Evolutionary conservation across 106 monocot genomes (phyloP).

Genomic region (Ottelia alismoides): DNA sequence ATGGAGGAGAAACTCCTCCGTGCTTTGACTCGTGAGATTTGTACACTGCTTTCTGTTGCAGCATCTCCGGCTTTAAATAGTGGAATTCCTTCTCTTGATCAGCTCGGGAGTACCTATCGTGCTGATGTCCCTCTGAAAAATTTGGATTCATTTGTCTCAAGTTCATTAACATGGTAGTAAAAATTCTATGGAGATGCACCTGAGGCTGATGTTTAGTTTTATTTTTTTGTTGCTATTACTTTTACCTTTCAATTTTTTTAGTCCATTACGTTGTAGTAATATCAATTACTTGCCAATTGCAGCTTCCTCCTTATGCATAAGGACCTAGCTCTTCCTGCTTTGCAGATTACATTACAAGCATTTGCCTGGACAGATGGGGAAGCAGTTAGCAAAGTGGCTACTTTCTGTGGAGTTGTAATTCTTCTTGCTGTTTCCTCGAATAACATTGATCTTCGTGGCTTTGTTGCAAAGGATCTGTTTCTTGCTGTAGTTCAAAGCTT

Average conservation of each 20-base stretch:
- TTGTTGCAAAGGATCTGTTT: conserved; percentile 86
- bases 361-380: conserved; percentile 90
- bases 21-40: conserved; percentile 81
- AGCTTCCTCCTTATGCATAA: conserved; percentile 69
- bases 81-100: conserved; percentile 71
- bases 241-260: too few relatives aligned
- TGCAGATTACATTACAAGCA: conserved; percentile 52
- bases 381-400: conserved; percentile 52
- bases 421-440: conserved; percentile 63
- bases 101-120: conserved; percentile 47
- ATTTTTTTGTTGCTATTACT: too few relatives aligned
- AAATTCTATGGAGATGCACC: too few relatives aligned
- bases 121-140: conserved; percentile 36
- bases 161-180: conserved; percentile 67
- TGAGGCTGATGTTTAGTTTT: too few relatives aligned
- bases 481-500: conserved; percentile 56
- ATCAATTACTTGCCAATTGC: conserved; percentile 8
- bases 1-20: conserved; percentile 96
- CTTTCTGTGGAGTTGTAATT: conserved; percentile 62
- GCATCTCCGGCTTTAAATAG: conserved; percentile 57
- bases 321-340: conserved; percentile 42
- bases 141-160: conserved; percentile 44
- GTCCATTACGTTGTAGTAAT: too few relatives aligned
- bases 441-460: conserved; percentile 51
- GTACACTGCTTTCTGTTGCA: conserved; percentile 55